phyloP scores from a whole-genome alignment of 805 yeast genomes.

The Lipomyces yamanashiensis region DNA sequence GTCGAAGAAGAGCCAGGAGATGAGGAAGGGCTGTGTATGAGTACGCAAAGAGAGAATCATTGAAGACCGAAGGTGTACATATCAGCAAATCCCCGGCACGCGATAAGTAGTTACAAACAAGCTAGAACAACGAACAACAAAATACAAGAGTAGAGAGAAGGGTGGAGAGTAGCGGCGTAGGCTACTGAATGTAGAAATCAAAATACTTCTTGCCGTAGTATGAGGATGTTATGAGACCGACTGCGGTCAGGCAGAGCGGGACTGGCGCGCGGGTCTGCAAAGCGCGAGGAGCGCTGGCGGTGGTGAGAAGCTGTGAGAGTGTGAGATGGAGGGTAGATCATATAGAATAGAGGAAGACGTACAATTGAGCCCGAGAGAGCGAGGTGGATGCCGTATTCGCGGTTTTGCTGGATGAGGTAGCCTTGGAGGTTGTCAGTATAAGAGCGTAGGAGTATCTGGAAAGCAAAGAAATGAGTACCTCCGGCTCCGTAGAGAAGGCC shows the following conservation, averaged over 20 bases:
- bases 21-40: too few relatives aligned
- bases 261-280: slow-evolving; percentile 70
- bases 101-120: neutral
- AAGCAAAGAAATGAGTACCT: slow-evolving; percentile 46
- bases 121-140: neutral
- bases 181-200: slow-evolving; percentile 57
- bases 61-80: too few relatives aligned
- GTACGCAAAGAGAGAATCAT: too few relatives aligned
- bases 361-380: slow-evolving; percentile 74
- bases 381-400: slow-evolving; percentile 78
- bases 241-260: slow-evolving; percentile 64
- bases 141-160: neutral
- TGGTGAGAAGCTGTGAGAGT: slow-evolving; percentile 50
- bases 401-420: slow-evolving; percentile 70
- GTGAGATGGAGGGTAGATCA: neutral
- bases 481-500: slow-evolving; percentile 48
- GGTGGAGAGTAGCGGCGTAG: neutral
- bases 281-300: slow-evolving; percentile 77
- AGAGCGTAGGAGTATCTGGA: slow-evolving; percentile 43
- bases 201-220: slow-evolving; percentile 78
- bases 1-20: too few relatives aligned
- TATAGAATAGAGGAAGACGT: slow-evolving; percentile 1
- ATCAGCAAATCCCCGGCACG: too few relatives aligned
- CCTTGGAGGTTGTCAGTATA: slow-evolving; percentile 47
- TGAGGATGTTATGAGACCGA: slow-evolving; percentile 66